Percentiles rank a stretch among this genome's conserved stretches.
These are phyloP conservation scores for Aspergillus bombycis DNA, from an alignment of 2,329 filamentous ascomycete species.

Conservation along the genomic window DNA sequence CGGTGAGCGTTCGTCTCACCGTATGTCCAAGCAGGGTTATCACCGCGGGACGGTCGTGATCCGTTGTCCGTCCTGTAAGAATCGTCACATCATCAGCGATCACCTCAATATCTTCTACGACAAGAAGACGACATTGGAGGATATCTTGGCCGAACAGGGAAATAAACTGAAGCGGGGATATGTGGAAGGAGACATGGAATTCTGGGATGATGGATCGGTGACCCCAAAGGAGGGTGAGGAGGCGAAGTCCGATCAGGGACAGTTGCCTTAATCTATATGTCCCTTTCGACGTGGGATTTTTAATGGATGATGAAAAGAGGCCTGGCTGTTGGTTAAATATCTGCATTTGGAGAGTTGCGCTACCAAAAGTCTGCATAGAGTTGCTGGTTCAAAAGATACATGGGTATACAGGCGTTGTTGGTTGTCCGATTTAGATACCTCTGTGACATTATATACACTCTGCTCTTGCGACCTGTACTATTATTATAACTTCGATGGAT, in stretches of 20 bases:
- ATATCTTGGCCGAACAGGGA: slow-evolving; percentile 44
- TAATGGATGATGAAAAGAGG: not conserved
- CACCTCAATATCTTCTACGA: slow-evolving; percentile 69
- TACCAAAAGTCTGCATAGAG: not conserved
- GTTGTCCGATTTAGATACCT: slow-evolving; percentile 16
- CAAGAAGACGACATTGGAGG: slow-evolving; percentile 45
- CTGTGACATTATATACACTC: slow-evolving; percentile 22
- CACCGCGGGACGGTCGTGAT: slow-evolving; percentile 88
- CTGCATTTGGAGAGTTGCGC: not conserved
- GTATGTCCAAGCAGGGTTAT: slow-evolving; percentile 91
- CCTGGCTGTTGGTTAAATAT: not conserved
- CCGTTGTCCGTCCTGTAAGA: slow-evolving; percentile 81
- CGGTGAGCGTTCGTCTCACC: slow-evolving; percentile 76
- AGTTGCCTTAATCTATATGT: not conserved
- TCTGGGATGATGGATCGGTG: slow-evolving; percentile 76
- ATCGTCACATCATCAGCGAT: slow-evolving; percentile 89
- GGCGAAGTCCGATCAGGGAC: slow-evolving; percentile 9
- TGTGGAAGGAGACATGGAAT: slow-evolving; percentile 84
- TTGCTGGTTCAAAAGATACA: not conserved
- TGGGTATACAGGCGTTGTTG: slow-evolving; percentile 13
- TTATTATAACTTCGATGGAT: slow-evolving; percentile 6
- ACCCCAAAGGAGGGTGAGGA: slow-evolving; percentile 28
- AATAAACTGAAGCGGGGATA: slow-evolving; percentile 81
- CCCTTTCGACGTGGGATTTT: not conserved
- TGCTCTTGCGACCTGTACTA: slow-evolving; percentile 30